Conservation (phyloP, 345 rosid genomes). For the Acer yangbiense region DNA sequence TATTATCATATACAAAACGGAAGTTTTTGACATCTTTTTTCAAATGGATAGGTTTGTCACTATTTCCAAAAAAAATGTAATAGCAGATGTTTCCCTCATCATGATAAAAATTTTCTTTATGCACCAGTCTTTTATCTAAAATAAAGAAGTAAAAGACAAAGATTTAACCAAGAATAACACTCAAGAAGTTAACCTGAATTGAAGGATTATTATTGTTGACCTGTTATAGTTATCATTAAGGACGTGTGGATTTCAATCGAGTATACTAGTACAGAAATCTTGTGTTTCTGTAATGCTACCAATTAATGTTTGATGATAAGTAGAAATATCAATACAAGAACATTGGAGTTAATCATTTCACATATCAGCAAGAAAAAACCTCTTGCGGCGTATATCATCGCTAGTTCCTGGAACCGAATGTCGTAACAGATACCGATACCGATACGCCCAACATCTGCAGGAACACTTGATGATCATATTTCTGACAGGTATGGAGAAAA, state of each 20-base stretch:
- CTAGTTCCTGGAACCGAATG: constrained; percentile 85
- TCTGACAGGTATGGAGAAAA: neutral
- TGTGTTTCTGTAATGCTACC: neutral
- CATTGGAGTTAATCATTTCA: constrained; percentile 11
- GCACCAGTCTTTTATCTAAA: neutral
- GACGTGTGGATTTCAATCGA: neutral
- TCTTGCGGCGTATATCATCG: constrained; percentile 93
- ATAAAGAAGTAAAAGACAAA: neutral
- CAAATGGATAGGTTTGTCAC: neutral
- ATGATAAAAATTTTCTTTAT: neutral
- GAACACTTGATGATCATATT: constrained; percentile 15
- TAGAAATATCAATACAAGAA: neutral
- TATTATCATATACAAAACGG: neutral
- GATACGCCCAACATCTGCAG: constrained; percentile 91
- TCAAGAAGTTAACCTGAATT: neutral
- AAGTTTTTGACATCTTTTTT: neutral
- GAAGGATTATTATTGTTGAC: neutral
- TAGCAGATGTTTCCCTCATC: neutral
- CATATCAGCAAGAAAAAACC: constrained; percentile 40
- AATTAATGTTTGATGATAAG: neutral
- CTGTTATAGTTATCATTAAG: neutral
- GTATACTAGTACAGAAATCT: neutral
- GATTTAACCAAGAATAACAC: neutral
- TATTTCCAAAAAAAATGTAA: neutral
- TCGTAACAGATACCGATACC: constrained; percentile 96